Evolutionary conservation across 2,329 filamentous ascomycete species (phyloP).

Genomic region (Simplicillium aogashimaense): DNA sequence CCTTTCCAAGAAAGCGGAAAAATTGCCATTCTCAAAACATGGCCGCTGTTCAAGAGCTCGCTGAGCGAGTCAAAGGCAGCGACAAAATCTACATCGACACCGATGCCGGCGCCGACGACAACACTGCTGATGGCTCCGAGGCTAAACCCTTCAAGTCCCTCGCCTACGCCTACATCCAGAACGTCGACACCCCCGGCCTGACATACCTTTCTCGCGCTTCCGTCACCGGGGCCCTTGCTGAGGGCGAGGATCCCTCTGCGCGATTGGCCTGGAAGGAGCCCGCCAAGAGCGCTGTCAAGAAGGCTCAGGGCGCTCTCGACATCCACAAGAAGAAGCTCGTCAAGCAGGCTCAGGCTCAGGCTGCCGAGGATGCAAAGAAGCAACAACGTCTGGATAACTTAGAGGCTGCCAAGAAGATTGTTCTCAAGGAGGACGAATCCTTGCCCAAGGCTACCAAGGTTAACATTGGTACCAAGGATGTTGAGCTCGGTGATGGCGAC

Average conservation of each 20-base stretch:
- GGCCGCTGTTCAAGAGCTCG: slow-evolving; percentile 37
- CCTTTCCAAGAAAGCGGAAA: not conserved
- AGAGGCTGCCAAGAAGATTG: slow-evolving; percentile 69
- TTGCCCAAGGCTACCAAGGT: slow-evolving; percentile 69
- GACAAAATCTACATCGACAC: slow-evolving; percentile 66
- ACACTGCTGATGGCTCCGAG: slow-evolving; percentile 57
- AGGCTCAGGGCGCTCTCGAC: slow-evolving; percentile 65
- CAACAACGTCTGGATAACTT: slow-evolving; percentile 56
- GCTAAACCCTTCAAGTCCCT: slow-evolving; percentile 73
- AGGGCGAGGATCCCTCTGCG: slow-evolving; percentile 53
- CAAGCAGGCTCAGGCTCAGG: slow-evolving; percentile 64
- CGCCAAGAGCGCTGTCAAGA: slow-evolving; percentile 78
- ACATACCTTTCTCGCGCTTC: slow-evolving; percentile 63
- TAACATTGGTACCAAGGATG: slow-evolving; percentile 61
- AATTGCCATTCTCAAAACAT: slow-evolving; percentile 14
- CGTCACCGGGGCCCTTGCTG: slow-evolving; percentile 47
- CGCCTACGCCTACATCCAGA: slow-evolving; percentile 65
- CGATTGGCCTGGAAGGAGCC: slow-evolving; percentile 69
- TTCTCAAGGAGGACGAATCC: slow-evolving; percentile 57
- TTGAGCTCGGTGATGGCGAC: slow-evolving; percentile 46
- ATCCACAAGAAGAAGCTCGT: slow-evolving; percentile 75
- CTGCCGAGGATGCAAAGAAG: slow-evolving; percentile 62
- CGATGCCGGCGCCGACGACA: slow-evolving; percentile 64
- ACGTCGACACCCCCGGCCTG: slow-evolving; percentile 44
- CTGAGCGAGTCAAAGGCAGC: slow-evolving; percentile 37